Percentiles rank a stretch among this genome's conserved stretches.
phyloP scores from a whole-genome alignment of 1,284 basidiomycete genomes.

The Fomitopsis schrenkii region DNA sequence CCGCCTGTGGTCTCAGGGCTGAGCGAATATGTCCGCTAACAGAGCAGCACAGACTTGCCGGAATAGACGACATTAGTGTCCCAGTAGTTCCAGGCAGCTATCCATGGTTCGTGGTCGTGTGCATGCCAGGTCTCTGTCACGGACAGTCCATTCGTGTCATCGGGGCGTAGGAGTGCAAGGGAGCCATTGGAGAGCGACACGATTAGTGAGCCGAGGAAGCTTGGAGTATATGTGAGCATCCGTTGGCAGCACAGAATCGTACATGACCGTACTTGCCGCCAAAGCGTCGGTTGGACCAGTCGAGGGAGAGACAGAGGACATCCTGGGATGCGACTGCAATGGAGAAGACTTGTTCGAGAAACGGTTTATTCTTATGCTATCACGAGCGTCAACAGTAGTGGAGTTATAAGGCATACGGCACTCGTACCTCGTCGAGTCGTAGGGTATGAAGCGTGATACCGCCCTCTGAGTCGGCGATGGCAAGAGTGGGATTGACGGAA shows the following conservation, averaged over 20 bases:
- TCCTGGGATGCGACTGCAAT: slow-evolving; percentile 57
- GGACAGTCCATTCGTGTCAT: slow-evolving; percentile 36
- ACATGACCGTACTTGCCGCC: slow-evolving; percentile 20
- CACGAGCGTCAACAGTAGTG: neutral
- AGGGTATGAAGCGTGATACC: slow-evolving; percentile 62
- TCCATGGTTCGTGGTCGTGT: slow-evolving; percentile 96
- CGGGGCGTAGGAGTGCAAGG: slow-evolving; percentile 55
- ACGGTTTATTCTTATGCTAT: slow-evolving; percentile 6
- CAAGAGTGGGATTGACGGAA: slow-evolving; percentile 46
- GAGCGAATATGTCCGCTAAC: no score
- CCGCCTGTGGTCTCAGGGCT: slow-evolving; percentile 60
- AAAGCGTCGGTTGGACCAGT: slow-evolving; percentile 74
- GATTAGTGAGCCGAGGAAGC: slow-evolving; percentile 54
- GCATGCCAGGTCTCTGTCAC: slow-evolving; percentile 72
- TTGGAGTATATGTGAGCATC: slow-evolving; percentile 21
- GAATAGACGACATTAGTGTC: slow-evolving; percentile 77
- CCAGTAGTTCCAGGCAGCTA: slow-evolving; percentile 88
- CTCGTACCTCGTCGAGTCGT: slow-evolving; percentile 43
- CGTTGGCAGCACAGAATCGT: neutral
- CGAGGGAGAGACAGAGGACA: slow-evolving; percentile 79
- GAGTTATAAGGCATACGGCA: neutral
- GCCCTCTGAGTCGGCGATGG: slow-evolving; percentile 83
- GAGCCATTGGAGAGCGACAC: slow-evolving; percentile 80
- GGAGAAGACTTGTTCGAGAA: slow-evolving; percentile 41
- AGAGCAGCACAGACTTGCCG: slow-evolving; percentile 40